These are phyloP conservation scores for Telfairia occidentalis DNA, from an alignment of 331 rosid genomes.

Conservation along the genomic window DNA sequence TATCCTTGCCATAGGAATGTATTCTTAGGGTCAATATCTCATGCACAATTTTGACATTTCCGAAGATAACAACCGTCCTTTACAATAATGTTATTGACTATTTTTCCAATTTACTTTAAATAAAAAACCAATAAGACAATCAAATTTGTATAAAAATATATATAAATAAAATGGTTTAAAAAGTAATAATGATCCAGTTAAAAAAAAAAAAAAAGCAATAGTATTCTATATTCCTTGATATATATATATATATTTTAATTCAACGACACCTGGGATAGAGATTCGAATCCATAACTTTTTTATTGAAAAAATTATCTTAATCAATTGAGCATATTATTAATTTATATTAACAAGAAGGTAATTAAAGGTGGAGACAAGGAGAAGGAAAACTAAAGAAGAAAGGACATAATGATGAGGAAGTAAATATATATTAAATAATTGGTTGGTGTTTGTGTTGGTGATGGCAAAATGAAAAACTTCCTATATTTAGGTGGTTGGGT, in stretches of 20 bases:
- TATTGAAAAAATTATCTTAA: too few species aligned
- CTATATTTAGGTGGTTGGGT: background rate
- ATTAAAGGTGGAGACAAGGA: background rate
- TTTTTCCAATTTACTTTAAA: background rate
- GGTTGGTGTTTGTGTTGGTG: background rate
- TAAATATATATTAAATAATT: background rate
- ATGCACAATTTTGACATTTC: background rate
- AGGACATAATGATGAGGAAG: background rate
- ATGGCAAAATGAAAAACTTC: background rate
- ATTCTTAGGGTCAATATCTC: background rate
- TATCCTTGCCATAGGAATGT: too few species aligned
- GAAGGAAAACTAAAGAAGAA: background rate
- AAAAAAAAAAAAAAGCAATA: too few species aligned
- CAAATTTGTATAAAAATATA: background rate
- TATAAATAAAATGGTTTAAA: background rate
- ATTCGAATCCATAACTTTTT: too few species aligned
- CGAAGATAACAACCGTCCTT: background rate
- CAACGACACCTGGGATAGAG: too few species aligned
- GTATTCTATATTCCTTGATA: too few species aligned
- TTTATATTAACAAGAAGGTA: background rate
- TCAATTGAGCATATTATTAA: too few species aligned
- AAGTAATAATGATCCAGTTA: too few species aligned
- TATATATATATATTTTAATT: too few species aligned
- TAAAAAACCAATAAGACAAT: background rate
- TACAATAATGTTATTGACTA: background rate